A percentile compares a stretch with the other conserved stretches of the same genome.
These are phyloP conservation scores for Strigomonas oncopelti DNA, from an alignment of 208 protist genomes.

Conservation along the genomic window DNA sequence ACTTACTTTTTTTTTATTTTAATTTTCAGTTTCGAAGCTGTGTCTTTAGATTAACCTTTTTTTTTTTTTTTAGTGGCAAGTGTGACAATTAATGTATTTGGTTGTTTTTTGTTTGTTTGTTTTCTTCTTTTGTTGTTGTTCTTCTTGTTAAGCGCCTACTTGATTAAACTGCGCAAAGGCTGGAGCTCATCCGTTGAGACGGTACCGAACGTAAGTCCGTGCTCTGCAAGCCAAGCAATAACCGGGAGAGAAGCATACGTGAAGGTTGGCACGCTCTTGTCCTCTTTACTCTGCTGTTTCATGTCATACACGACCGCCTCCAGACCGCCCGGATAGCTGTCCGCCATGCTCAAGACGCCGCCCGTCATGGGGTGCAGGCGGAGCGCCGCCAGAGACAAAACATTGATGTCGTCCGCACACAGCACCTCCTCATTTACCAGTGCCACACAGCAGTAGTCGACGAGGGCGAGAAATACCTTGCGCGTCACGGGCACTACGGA, in stretches of 20 bases:
- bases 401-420: slow-evolving; percentile 37
- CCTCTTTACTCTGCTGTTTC: slow-evolving; percentile 2
- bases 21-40: neutral
- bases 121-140: no score
- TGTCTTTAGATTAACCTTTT: neutral
- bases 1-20: neutral
- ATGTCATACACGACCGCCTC: slow-evolving; percentile 15
- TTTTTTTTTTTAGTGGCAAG: slow-evolving; percentile 6
- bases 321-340: slow-evolving; percentile 25
- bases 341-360: slow-evolving; percentile 49
- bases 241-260: slow-evolving; percentile 27
- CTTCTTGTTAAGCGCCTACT: neutral
- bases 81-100: no score
- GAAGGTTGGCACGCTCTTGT: neutral
- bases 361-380: slow-evolving; percentile 41
- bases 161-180: neutral
- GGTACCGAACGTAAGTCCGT: neutral
- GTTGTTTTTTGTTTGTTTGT: no score
- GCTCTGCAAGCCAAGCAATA: slow-evolving; percentile 25
- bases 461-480: neutral
- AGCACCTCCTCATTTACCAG: slow-evolving; percentile 28
- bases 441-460: neutral
- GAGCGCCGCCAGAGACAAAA: slow-evolving; percentile 50
- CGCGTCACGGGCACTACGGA: neutral
- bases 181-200: neutral